Evolutionary conservation across 176 grass and related monocot species (phyloP).

Genomic region (Ensete ventricosum): DNA sequence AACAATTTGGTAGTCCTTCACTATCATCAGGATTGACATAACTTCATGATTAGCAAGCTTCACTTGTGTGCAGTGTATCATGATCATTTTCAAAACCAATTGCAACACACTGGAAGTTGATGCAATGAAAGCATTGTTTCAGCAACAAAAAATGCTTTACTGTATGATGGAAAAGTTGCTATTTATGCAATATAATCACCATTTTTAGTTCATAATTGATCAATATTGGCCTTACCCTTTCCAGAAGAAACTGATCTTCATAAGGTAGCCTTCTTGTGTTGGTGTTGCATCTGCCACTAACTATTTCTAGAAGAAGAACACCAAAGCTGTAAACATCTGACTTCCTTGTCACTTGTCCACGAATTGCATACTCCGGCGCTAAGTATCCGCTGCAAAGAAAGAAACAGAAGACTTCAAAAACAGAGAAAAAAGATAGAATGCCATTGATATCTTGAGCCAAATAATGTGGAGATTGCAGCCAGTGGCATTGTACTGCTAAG

Average conservation of each 20-base stretch:
- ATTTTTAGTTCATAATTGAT: too few relatives aligned
- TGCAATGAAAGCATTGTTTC: too few relatives aligned
- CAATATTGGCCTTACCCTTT: conserved; percentile 40
- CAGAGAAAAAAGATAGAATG: not conserved
- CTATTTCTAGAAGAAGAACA: conserved; percentile 75
- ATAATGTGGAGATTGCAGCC: not conserved
- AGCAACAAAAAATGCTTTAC: too few relatives aligned
- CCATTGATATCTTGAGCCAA: not conserved
- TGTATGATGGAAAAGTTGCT: not conserved
- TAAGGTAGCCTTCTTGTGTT: conserved; percentile 63
- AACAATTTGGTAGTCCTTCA: too few relatives aligned
- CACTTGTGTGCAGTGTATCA: too few relatives aligned
- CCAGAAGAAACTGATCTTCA: conserved; percentile 73
- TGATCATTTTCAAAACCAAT: too few relatives aligned
- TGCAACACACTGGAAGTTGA: too few relatives aligned
- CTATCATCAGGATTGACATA: too few relatives aligned
- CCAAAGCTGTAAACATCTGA: conserved; percentile 86
- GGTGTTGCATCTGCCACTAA: conserved; percentile 67
- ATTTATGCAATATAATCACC: not conserved
- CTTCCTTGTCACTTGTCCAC: conserved; percentile 78
- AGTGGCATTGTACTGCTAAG: not conserved
- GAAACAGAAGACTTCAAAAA: not conserved
- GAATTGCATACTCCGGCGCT: conserved; percentile 74
- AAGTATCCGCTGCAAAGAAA: conserved; percentile 48
- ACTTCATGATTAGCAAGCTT: too few relatives aligned